Conservation (phyloP, 192 early-diverging fungal genomes). For the Globomyces pollinis-pini region DNA sequence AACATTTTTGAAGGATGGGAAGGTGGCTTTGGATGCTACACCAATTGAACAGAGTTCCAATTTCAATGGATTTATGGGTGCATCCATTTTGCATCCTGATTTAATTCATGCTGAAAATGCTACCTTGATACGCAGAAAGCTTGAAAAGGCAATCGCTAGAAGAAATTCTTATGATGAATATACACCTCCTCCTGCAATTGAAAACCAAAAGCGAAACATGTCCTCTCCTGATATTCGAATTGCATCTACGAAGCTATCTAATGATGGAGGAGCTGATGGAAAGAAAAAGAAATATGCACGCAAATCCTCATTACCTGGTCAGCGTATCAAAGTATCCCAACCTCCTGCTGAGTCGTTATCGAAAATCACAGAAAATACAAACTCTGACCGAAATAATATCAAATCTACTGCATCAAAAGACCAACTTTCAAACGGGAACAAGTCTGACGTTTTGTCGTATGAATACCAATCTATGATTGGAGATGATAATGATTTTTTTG, state of each 20-base stretch:
- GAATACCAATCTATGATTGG: neutral
- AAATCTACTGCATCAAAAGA: no score
- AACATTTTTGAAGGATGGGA: neutral
- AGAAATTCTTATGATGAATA: neutral
- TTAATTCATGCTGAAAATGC: neutral
- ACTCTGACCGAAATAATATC: neutral
- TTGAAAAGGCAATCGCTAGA: neutral
- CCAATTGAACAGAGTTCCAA: neutral
- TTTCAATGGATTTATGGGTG: neutral
- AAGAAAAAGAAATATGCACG: neutral
- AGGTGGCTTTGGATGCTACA: neutral
- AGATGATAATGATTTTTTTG: neutral
- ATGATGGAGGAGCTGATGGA: neutral
- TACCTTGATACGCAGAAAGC: neutral
- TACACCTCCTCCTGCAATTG: neutral
- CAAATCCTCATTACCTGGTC: constrained; percentile 4
- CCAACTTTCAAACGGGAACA: no score
- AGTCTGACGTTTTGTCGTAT: no score
- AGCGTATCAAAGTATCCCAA: no score
- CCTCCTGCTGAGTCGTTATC: neutral
- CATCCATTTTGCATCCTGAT: neutral
- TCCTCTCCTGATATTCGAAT: neutral
- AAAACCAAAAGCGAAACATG: neutral
- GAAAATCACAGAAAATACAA: no score
- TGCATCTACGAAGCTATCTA: neutral